Evolutionary conservation across 139 green algal species (phyloP).

Genomic region (Micractinium conductrix): DNA sequence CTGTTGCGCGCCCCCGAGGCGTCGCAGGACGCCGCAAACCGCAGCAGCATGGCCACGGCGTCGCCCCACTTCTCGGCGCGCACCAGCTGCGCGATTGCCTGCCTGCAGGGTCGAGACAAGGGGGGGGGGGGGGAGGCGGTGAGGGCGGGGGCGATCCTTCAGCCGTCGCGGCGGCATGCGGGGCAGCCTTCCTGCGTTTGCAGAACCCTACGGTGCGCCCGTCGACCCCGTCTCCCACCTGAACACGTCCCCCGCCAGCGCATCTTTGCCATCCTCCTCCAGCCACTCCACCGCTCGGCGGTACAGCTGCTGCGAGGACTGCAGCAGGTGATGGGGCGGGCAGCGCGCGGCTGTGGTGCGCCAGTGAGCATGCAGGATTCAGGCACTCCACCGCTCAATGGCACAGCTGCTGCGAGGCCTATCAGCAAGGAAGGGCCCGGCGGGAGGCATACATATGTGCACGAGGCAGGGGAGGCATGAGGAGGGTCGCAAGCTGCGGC

Average conservation of each 20-base stretch:
- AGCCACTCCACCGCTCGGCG: conserved; percentile 51
- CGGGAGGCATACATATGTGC: too few species aligned
- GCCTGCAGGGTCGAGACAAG: conserved; percentile 13
- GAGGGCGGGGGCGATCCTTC: neutral
- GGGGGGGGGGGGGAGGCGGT: too few species aligned
- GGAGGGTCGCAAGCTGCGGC: neutral
- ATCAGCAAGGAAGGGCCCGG: too few species aligned
- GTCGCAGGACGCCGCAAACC: conserved; percentile 69
- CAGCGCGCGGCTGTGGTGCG: neutral
- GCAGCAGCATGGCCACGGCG: conserved; percentile 61
- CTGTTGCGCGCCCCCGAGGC: conserved; percentile 33
- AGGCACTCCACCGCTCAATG: too few species aligned
- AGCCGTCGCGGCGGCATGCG: neutral
- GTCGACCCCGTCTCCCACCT: neutral
- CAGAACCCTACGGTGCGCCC: too few species aligned
- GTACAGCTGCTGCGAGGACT: conserved; percentile 37
- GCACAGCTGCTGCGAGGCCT: too few species aligned
- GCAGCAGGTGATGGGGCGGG: neutral
- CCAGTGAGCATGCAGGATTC: too few species aligned
- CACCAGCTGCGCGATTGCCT: conserved; percentile 42
- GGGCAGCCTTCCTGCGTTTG: neutral
- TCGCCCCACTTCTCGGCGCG: conserved; percentile 53
- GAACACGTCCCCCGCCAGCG: conserved; percentile 58
- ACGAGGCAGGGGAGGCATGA: neutral
- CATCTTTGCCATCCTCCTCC: conserved; percentile 66